Evolutionary conservation across 2,329 filamentous ascomycete genomes (phyloP), one percentile per base, ranked within the genome.

Genomic region (Trichoderma atrobrunneum): DNA sequence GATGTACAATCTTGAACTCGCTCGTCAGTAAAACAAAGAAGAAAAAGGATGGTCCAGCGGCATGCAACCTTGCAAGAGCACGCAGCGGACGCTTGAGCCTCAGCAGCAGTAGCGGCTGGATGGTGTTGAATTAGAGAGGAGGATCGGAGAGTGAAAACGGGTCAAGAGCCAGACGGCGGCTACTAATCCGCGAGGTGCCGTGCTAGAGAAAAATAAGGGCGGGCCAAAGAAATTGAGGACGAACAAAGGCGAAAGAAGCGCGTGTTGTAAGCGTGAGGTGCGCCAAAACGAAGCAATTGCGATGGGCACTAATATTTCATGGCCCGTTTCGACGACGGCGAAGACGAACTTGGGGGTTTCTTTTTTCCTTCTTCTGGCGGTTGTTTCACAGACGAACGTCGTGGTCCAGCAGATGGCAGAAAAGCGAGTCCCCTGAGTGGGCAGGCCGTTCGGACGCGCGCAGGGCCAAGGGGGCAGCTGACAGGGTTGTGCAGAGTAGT

Each of bases 281-380:
- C 77, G 82, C 18, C 79, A 81, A 83, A 83, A 82, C 81, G 75
- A 78, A 76, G 75, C 75, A 76, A 76, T 76, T 78, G 81, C 78
- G 16, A 43, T 18, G 16, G 39, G 18, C 39, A n/a, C 39, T 28
- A 78, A 77, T 81, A 81, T 83, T 80, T 81, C 85, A 86, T 87
- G 78, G 78, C 84, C 57, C 30, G 57, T 34, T 60, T 82, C 77
- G 79, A 75, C 75, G 73, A 75, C 76, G 74, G 75, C 74, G 74
- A 70, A 51, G 48, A 61, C 56, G 72, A 79, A 79, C 80, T 71
- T 70, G 34, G 32, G 57, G 57, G 28, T 21, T 60, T 60, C 57
- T 68, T 79, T 73, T 67, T 79, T 79, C 77, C 43, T 48, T 39
- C 59, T 36, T 78, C 57, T 67, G 57, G 57, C 57, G 10, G 77